Evolutionary conservation across 1,139 yeast species (phyloP).

Genomic region (Debaryomyces fabryi): DNA sequence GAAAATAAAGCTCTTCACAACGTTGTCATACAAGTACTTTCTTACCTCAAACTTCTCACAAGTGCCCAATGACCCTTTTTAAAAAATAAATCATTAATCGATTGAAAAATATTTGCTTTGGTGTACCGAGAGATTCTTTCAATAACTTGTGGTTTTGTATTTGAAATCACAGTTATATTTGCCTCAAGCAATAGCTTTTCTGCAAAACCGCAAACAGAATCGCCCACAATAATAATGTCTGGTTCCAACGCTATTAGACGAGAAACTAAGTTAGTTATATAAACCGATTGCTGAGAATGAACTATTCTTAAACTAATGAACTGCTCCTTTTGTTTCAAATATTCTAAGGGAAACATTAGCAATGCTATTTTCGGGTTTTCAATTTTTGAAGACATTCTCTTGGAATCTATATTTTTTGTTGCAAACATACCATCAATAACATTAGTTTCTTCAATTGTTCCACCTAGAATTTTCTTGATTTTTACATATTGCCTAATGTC

Average conservation of each 20-base stretch:
- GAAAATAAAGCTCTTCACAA: constrained; percentile 71
- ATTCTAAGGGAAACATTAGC: constrained; percentile 88
- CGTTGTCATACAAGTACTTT: constrained; percentile 56
- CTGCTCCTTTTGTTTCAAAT: constrained; percentile 68
- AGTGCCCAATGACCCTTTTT: constrained; percentile 63
- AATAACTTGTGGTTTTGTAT: constrained; percentile 81
- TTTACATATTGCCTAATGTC: constrained; percentile 89
- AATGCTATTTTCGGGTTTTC: constrained; percentile 75
- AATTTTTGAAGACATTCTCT: constrained; percentile 69
- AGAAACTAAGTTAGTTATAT: constrained; percentile 77
- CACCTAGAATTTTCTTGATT: constrained; percentile 82
- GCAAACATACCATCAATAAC: constrained; percentile 80
- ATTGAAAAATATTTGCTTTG: constrained; percentile 71
- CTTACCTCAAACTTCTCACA: constrained; percentile 75
- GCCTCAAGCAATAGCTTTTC: constrained; percentile 69
- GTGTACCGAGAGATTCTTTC: constrained; percentile 80
- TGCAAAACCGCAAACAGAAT: constrained; percentile 84
- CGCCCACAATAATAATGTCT: constrained; percentile 76
- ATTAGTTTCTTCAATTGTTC: constrained; percentile 58
- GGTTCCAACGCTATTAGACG: constrained; percentile 80
- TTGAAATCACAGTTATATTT: constrained; percentile 76
- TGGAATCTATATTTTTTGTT: constrained; percentile 83
- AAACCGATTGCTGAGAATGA: constrained; percentile 86
- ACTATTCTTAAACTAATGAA: constrained; percentile 84
- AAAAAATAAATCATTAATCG: constrained; percentile 51